Evolutionary conservation across 2,329 filamentous ascomycete species (phyloP).

Genomic region (Phoma herbarum): DNA sequence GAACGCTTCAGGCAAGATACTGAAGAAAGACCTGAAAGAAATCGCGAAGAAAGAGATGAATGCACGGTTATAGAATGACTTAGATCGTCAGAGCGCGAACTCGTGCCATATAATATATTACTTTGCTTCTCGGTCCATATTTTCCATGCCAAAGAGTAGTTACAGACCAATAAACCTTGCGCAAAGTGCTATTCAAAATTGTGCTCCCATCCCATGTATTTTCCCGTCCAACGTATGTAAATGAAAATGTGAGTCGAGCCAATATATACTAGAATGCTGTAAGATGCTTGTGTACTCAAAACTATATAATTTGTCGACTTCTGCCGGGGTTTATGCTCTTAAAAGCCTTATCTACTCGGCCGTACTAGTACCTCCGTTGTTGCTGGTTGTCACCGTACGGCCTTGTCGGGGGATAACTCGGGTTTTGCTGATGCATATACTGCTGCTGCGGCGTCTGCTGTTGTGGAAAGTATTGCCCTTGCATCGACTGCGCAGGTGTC

Average conservation of each 20-base stretch:
- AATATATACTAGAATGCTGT: constrained; percentile 17
- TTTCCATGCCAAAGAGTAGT: constrained; percentile 1
- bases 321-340: constrained; percentile 7
- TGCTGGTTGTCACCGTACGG: constrained; percentile 40
- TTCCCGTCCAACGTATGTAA: constrained; percentile 7
- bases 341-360: constrained; percentile 5
- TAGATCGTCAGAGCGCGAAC: constrained; percentile 7
- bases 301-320: neutral
- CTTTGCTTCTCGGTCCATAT: neutral
- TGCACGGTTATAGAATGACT: constrained; percentile 29
- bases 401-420: constrained; percentile 37
- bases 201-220: constrained; percentile 13
- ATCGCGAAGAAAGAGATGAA: constrained; percentile 33
- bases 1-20: constrained; percentile 46
- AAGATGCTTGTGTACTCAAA: constrained; percentile 8
- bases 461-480: constrained; percentile 39
- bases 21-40: constrained; percentile 43
- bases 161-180: neutral
- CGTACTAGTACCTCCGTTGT: constrained; percentile 25
- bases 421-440: constrained; percentile 22
- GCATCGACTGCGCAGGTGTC: constrained; percentile 38
- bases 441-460: constrained; percentile 21
- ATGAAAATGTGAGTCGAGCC: constrained; percentile 2
- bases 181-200: constrained; percentile 10
- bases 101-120: constrained; percentile 5